A percentile compares a stretch with the other conserved stretches of the same genome.
phyloP scores from a whole-genome alignment of 495 filamentous ascomycete genomes.

The Tuber calosporum region DNA sequence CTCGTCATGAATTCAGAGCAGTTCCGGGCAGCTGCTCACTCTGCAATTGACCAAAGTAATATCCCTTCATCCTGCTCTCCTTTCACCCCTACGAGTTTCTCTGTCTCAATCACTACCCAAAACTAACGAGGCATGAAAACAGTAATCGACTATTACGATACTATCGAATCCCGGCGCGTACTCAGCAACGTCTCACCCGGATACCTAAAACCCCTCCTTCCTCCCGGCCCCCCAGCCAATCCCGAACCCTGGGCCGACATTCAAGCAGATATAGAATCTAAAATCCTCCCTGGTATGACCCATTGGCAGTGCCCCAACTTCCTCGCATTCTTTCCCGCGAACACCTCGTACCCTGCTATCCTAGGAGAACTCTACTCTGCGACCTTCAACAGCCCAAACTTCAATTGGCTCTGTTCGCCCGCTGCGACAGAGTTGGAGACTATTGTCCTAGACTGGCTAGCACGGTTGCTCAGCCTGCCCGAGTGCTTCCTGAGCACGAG shows the following conservation, averaged over 20 bases:
- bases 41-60: slow-evolving; percentile 79
- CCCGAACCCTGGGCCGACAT: slow-evolving; percentile 75
- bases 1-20: slow-evolving; percentile 70
- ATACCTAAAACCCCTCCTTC: slow-evolving; percentile 75
- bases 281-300: slow-evolving; percentile 89
- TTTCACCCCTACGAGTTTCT: slow-evolving; percentile 8
- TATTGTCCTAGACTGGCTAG: slow-evolving; percentile 87
- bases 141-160: slow-evolving; percentile 82
- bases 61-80: slow-evolving; percentile 11
- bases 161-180: slow-evolving; percentile 61
- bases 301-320: slow-evolving; percentile 97
- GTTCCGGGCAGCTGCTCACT: slow-evolving; percentile 72
- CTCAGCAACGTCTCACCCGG: slow-evolving; percentile 74
- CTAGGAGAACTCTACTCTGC: slow-evolving; percentile 89
- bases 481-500: slow-evolving; percentile 68
- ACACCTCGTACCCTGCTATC: slow-evolving; percentile 74
- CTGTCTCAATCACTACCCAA: slow-evolving; percentile 18
- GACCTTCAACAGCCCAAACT: slow-evolving; percentile 80
- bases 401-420: slow-evolving; percentile 96
- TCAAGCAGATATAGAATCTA: slow-evolving; percentile 73
- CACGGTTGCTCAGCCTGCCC: slow-evolving; percentile 64
- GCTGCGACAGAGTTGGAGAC: slow-evolving; percentile 96
- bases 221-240: slow-evolving; percentile 60
- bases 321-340: slow-evolving; percentile 91
- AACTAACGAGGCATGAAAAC: slow-evolving; percentile 4